Evolutionary conservation across 2,329 filamentous ascomycete species (phyloP).

Genomic region (Clarireedia monteithiana): DNA sequence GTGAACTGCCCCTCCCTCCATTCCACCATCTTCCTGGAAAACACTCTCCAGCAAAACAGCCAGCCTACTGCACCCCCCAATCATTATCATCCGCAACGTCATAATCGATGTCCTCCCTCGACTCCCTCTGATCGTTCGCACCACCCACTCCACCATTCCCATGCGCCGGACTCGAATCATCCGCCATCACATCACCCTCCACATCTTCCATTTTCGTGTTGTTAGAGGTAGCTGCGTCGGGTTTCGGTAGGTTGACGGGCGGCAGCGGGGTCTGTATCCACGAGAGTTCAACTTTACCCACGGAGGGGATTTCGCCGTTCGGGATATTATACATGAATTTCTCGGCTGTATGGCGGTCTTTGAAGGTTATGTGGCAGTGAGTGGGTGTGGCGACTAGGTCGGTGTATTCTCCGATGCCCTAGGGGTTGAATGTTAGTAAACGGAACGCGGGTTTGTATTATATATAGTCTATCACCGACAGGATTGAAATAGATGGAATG

Average conservation of each 20-base stretch:
- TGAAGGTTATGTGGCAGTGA: constrained; percentile 52
- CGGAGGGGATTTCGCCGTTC: constrained; percentile 50
- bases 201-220: constrained; percentile 15
- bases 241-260: constrained; percentile 16
- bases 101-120: constrained; percentile 30
- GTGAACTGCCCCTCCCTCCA: neutral
- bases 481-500: neutral
- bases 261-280: constrained; percentile 44
- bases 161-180: constrained; percentile 12
- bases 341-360: constrained; percentile 64
- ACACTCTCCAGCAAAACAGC: neutral
- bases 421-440: constrained; percentile 9
- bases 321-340: constrained; percentile 54
- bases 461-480: neutral
- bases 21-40: neutral
- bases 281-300: constrained; percentile 56
- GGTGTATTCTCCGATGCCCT: constrained; percentile 57
- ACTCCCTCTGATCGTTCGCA: constrained; percentile 10
- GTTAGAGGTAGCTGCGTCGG: neutral
- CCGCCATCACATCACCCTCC: constrained; percentile 28
- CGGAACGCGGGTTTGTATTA: neutral
- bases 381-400: constrained; percentile 43
- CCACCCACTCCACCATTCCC: constrained; percentile 9
- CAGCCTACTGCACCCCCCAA: constrained; percentile 15
- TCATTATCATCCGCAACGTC: constrained; percentile 36